phyloP scores from a whole-genome alignment of 192 early-diverging fungal genomes.

The Backusella liffmaniae region DNA sequence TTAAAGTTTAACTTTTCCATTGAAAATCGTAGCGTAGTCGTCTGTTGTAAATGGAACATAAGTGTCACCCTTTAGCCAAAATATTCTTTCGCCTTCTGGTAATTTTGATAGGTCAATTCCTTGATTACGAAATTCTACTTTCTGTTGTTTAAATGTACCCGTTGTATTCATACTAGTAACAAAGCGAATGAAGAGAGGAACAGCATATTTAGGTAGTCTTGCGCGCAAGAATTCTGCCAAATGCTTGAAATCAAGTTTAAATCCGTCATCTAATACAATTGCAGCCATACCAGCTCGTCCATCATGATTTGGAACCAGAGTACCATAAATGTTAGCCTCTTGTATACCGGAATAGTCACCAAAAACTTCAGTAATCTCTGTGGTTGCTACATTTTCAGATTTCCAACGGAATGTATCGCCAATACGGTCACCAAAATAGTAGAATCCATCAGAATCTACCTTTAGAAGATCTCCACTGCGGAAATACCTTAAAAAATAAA shows the following conservation, averaged over 20 bases:
- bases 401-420: conserved; percentile 78
- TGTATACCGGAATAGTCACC: conserved; percentile 47
- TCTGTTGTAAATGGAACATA: conserved; percentile 43
- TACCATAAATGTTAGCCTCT: conserved; percentile 67
- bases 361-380: conserved; percentile 59
- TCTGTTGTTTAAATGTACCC: conserved; percentile 52
- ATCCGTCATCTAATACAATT: conserved; percentile 42
- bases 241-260: conserved; percentile 36
- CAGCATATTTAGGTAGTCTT: conserved; percentile 61
- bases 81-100: conserved; percentile 32
- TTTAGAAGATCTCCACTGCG: conserved; percentile 63
- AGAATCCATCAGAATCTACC: conserved; percentile 45
- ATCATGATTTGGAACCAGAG: conserved; percentile 53
- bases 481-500: conserved; percentile 30
- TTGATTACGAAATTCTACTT: conserved; percentile 46
- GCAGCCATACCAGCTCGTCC: conserved; percentile 70
- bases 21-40: conserved; percentile 13
- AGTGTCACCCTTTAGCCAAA: conserved; percentile 40
- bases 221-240: conserved; percentile 33
- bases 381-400: conserved; percentile 56
- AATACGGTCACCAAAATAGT: conserved; percentile 65
- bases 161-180: conserved; percentile 47
- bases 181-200: conserved; percentile 63
- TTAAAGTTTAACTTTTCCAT: conserved; percentile 30
- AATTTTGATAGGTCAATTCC: conserved; percentile 41